Evolutionary conservation across 108 stramenopile species (phyloP).

Genomic region (Hondaea fermentalgiana): DNA sequence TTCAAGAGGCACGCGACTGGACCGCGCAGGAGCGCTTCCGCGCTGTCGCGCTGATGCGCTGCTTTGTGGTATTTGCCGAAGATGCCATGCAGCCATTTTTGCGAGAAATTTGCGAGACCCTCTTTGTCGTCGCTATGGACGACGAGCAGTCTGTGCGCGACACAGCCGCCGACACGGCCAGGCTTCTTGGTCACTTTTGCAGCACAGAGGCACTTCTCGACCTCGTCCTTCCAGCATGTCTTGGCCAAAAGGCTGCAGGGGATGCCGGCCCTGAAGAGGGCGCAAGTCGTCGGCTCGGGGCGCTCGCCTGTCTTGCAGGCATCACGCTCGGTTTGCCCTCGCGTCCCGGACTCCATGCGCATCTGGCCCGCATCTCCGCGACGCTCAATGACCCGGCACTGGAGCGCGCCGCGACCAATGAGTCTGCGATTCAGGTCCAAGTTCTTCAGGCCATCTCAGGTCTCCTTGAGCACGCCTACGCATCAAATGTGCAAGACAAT

Average conservation of each 20-base stretch:
- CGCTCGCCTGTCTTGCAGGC: not conserved
- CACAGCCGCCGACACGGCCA: not conserved
- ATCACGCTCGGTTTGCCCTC: not conserved
- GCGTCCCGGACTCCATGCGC: not conserved
- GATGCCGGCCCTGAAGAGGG: not conserved
- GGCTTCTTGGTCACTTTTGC: not conserved
- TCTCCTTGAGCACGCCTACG: not conserved
- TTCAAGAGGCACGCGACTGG: conserved; percentile 1
- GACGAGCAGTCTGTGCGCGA: conserved; percentile 10
- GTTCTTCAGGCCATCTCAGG: not conserved
- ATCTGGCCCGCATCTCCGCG: not conserved
- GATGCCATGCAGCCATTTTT: not conserved
- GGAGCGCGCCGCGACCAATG: not conserved
- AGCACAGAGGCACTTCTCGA: not conserved
- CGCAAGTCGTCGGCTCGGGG: not conserved
- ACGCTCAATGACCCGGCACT: not conserved
- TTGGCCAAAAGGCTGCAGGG: not conserved
- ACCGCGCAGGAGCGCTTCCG: conserved; percentile 11
- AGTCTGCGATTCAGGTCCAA: not conserved
- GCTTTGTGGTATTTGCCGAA: not conserved
- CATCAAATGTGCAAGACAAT: not conserved
- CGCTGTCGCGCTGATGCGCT: not conserved
- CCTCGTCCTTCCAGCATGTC: not conserved
- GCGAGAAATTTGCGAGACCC: not conserved
- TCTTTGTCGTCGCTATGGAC: not conserved